Base-by-base conservation (phyloP, 2,329 filamentous ascomycete species). In the Aaosphaeria arxii region DNA sequence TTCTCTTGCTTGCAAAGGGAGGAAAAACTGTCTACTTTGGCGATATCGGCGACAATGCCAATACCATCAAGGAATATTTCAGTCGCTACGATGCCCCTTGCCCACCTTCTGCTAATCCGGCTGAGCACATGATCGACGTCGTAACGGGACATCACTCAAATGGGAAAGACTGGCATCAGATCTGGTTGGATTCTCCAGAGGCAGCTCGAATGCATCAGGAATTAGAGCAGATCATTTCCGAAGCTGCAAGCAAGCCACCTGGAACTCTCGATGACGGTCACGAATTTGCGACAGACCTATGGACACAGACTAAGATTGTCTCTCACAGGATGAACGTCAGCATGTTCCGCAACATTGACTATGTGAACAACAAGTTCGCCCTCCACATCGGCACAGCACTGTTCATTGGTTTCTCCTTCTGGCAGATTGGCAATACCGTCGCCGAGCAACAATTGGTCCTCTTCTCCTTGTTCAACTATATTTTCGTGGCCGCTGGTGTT, bases 1-100 rank as follows among this genome's bases (percentile, higher is more conserved):
- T 95, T 2, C 75, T 94, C 2, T 76, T 94, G 2, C 77, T 94
- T 2, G 82, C 90, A 66, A 79, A 80, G 38, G 89, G 89, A 40
- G 89, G 89, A 9, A 79, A 85, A 43, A 87, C 85, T n/a, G 86
- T 92, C 28, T 94, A 94, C 72, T 90, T 91, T 63, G 88, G 88
- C 17, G 84, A 89, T 45, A 85, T 92, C 31, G 89, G 89, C 39
- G 75, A 82, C 38, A 86, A 91, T 47, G 87, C 87, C 0, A 69
- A 73, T 24, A 75, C 83, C 5, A 72, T 94, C 32, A 82, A 88
- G 42, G 76, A 79, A 9, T 74, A 75, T 54, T 75, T 74, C 52
- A 56, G 46, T 5, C 57, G 57, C 29, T 50, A 70, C 39, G 85
- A 84, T 1, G 84, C 84, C 5, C 75, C 80, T 30, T 79, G 77